Evolutionary conservation across 495 filamentous ascomycete species (phyloP).

Genomic region (Penicillium robsamsonii): DNA sequence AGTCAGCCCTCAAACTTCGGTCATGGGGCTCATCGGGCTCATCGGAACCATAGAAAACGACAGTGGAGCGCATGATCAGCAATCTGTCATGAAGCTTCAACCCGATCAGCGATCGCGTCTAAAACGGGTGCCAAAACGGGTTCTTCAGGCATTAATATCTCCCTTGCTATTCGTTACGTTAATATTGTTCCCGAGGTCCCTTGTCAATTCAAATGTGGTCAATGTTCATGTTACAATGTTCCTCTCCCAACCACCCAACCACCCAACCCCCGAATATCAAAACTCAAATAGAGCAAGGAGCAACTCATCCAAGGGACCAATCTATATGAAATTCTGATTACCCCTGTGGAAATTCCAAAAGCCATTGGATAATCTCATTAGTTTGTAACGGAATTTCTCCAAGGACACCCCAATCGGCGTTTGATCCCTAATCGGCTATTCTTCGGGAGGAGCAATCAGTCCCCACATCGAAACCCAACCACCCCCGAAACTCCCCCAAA

Average conservation of each 20-base stretch:
- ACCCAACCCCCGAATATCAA: slow-evolving; percentile 9
- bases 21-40: background rate
- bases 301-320: slow-evolving; percentile 1
- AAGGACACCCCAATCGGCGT: slow-evolving; percentile 6
- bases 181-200: background rate
- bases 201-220: background rate
- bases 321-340: slow-evolving; percentile 1
- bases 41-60: background rate
- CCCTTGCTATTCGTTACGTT: background rate
- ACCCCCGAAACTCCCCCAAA: background rate
- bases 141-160: background rate
- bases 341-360: slow-evolving; percentile 1
- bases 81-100: slow-evolving; percentile 15
- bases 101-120: slow-evolving; percentile 10
- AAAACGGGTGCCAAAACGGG: slow-evolving; percentile 1
- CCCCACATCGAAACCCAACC: slow-evolving; percentile 8
- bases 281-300: slow-evolving; percentile 6
- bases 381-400: slow-evolving; percentile 1
- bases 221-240: background rate
- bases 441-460: slow-evolving; percentile 5
- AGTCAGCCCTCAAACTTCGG: background rate
- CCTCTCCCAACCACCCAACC: slow-evolving; percentile 2
- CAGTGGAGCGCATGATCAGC: slow-evolving; percentile 18
- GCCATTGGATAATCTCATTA: slow-evolving; percentile 5
- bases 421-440: slow-evolving; percentile 19